Evolutionary conservation across 257 asterid genomes (phyloP), one percentile per base, ranked within the genome.

Genomic region (Fraxinus anomala): DNA sequence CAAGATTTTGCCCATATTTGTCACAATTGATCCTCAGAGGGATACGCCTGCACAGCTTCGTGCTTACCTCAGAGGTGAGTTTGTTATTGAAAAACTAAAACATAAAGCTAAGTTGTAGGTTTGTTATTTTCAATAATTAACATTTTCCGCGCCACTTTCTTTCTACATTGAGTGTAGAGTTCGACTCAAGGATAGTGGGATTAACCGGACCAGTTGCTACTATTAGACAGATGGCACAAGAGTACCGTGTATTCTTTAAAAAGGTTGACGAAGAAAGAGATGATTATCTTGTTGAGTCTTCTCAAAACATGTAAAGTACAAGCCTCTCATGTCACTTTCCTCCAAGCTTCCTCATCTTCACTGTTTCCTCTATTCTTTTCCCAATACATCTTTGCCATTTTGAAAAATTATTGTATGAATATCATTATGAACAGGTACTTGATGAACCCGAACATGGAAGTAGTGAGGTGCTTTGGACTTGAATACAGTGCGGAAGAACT

Each of bases 21-120:
- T 96, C 80, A 90, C 99, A 19, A 88, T 96, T 79, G 98, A 96
- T 85, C 98, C 99, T 82, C 99, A 93, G 79, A 91, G 96, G 72
- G 99, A 96, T 85, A 90, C 88, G 72, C 97, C 97, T 61, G 83
- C 92, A 14, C 99, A 93, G 4, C 98, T 95, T 63, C 87, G 83
- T 82, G 92, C 94, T 83, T 96, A 93, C 81, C 87, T 93, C 40
- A 79, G 83, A 81, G 92, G 36, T 33, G 36, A 33, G 36, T 49
- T 59, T 37, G 11, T 79, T 83, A 72, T 56, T 72, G 17, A 26
- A 26, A 26, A 26, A 26, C 28, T 26, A 26, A 26, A 26, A 26
- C 28, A 26, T 26, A 26, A 26, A 37, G 42, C 42, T 7, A 37
- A 37, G 42, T 37, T 37, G 42, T 37, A 37, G 1, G 10, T 8